A percentile compares a stretch with the other conserved stretches of the same genome.
These are phyloP conservation scores for Metschnikowia kofuensis DNA, from an alignment of 805 yeast species.

Conservation along the genomic window DNA sequence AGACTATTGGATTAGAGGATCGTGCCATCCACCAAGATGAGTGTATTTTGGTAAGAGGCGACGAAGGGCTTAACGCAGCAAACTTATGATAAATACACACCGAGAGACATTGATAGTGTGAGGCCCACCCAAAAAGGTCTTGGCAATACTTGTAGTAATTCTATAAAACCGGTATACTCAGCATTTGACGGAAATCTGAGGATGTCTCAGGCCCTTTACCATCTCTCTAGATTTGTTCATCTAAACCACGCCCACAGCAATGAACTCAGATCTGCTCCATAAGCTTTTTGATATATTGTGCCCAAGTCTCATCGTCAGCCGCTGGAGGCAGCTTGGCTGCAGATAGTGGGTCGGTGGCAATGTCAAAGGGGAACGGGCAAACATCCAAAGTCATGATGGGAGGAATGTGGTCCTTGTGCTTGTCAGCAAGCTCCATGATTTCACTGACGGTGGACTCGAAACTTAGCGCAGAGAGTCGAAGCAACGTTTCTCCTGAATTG, in stretches of 20 bases:
- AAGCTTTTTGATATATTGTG: conserved; percentile 28
- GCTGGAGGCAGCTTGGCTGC: conserved; percentile 11
- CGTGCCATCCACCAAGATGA: conserved; percentile 48
- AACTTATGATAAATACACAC: conserved; percentile 25
- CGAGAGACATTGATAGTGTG: background rate
- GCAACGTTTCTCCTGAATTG: conserved; percentile 24
- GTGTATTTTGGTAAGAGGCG: conserved; percentile 74
- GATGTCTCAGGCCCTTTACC: too few species aligned
- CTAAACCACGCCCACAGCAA: background rate
- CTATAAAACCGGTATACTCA: background rate
- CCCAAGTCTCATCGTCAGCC: conserved; percentile 38
- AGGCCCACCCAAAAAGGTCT: too few species aligned
- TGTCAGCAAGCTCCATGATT: conserved; percentile 53
- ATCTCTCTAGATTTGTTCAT: too few species aligned
- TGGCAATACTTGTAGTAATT: background rate
- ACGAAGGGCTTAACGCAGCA: conserved; percentile 40
- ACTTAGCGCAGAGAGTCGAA: conserved; percentile 31
- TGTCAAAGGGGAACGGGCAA: conserved; percentile 57
- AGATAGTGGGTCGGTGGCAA: conserved; percentile 22
- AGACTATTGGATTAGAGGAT: conserved; percentile 30
- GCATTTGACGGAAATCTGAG: too few species aligned
- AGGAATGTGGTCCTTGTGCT: conserved; percentile 66
- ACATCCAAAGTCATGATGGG: conserved; percentile 65
- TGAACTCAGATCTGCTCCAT: conserved; percentile 12
- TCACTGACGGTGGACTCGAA: conserved; percentile 41